Conservation (phyloP, 202 grass and related monocot species). For the Alloteropsis angusta region DNA sequence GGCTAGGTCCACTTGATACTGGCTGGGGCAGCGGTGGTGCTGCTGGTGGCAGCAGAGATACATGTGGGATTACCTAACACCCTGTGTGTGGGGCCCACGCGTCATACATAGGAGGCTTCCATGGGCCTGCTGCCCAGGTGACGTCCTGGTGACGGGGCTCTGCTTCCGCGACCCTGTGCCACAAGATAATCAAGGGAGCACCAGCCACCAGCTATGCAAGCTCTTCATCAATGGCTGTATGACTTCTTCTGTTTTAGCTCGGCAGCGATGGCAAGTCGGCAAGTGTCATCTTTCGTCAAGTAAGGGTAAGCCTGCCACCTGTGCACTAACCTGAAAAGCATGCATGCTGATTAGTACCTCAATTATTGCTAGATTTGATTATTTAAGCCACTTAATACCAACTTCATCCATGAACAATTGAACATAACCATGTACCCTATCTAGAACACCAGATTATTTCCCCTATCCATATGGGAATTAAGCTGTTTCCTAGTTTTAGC, state of each 20-base stretch:
- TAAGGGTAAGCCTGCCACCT: not conserved
- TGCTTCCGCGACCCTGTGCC: not conserved
- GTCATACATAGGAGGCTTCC: slow-evolving; percentile 10
- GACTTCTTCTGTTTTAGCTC: not conserved
- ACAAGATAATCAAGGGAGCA: not conserved
- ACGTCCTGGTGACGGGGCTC: slow-evolving; percentile 32
- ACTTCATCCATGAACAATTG: not conserved
- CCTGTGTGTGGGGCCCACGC: not conserved
- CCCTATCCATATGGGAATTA: not conserved
- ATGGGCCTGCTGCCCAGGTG: not conserved
- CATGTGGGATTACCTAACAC: slow-evolving; percentile 22
- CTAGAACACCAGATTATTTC: not conserved
- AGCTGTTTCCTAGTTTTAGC: not conserved
- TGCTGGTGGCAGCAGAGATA: slow-evolving; percentile 7
- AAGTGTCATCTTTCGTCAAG: not conserved
- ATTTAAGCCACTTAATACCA: not conserved
- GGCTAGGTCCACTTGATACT: slow-evolving; percentile 33
- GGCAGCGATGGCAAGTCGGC: not conserved
- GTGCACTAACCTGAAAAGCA: not conserved
- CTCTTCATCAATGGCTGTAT: not conserved
- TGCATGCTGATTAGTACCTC: not conserved
- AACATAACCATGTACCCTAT: not conserved
- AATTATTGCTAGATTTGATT: not conserved
- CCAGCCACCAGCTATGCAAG: not conserved
- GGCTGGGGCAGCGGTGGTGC: slow-evolving; percentile 6